A percentile compares a stretch with the other conserved stretches of the same genome.
These are phyloP conservation scores for Ceratobasidium theobromae DNA, from an alignment of 1,284 basidiomycete genomes.

Conservation along the genomic window DNA sequence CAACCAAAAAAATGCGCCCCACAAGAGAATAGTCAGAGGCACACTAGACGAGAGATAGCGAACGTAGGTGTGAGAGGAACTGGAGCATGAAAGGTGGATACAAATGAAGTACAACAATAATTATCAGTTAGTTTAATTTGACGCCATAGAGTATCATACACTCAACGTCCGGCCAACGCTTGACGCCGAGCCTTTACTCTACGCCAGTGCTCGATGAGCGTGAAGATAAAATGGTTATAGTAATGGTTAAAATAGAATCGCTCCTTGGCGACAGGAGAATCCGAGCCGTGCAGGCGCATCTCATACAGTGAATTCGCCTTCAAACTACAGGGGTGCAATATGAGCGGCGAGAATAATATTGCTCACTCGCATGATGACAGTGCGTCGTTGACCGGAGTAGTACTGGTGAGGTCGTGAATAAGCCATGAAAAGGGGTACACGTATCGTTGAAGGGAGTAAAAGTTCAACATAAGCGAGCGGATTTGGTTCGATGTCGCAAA, in stretches of 20 bases:
- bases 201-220: not conserved
- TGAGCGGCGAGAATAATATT: not conserved
- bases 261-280: not conserved
- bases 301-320: not conserved
- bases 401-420: not conserved
- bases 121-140: not conserved
- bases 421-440: too few relatives aligned
- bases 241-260: slow-evolving; percentile 15
- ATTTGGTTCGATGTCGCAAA: not conserved
- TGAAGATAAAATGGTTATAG: not conserved
- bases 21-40: too few relatives aligned
- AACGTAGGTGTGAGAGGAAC: too few relatives aligned
- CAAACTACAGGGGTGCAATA: not conserved
- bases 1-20: too few relatives aligned
- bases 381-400: not conserved
- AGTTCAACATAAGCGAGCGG: slow-evolving; percentile 20
- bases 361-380: not conserved
- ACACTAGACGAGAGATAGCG: too few relatives aligned
- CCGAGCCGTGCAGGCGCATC: not conserved
- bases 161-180: not conserved
- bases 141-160: not conserved
- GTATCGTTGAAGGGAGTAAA: not conserved
- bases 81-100: too few relatives aligned
- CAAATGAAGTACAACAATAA: too few relatives aligned
- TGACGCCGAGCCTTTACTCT: not conserved